A percentile compares a stretch with the other conserved stretches of the same genome.
Evolutionary conservation across 768 basidiomycete genomes (phyloP).

Genomic region (Tricholoma flavovirens): DNA sequence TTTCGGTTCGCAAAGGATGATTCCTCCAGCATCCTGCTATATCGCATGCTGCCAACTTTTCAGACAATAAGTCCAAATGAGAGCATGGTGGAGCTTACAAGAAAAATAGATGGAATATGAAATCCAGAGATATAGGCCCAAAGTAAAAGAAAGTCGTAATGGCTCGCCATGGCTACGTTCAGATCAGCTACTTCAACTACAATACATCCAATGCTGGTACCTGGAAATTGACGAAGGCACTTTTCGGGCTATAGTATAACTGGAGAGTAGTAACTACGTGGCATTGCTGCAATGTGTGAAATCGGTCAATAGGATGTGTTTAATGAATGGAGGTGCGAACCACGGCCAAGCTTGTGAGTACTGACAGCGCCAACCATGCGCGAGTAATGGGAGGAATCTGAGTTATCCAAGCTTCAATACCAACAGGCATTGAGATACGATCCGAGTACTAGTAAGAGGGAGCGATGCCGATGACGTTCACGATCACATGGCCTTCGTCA

Average conservation of each 20-base stretch:
- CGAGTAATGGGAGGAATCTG: slow-evolving; percentile 92
- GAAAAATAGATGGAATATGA: slow-evolving; percentile 97
- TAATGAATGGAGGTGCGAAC: slow-evolving; percentile 41
- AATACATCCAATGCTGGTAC: slow-evolving; percentile 29
- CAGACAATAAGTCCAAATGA: neutral
- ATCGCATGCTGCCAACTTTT: slow-evolving; percentile 72
- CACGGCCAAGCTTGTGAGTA: slow-evolving; percentile 79
- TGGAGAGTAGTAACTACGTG: slow-evolving; percentile 87
- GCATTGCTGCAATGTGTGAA: slow-evolving; percentile 64
- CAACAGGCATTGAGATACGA: slow-evolving; percentile 56
- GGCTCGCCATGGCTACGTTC: slow-evolving; percentile 73
- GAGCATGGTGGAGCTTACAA: slow-evolving; percentile 60
- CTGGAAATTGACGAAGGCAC: slow-evolving; percentile 77
- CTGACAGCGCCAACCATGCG: slow-evolving; percentile 74
- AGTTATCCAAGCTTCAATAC: slow-evolving; percentile 84
- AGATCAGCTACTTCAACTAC: neutral
- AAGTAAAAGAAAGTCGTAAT: slow-evolving; percentile 95
- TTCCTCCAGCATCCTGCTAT: slow-evolving; percentile 95
- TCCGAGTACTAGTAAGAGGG: too few relatives aligned
- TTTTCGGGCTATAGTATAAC: slow-evolving; percentile 87
- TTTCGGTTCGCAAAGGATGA: slow-evolving; percentile 86
- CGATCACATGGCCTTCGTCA: neutral
- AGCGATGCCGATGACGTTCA: too few relatives aligned
- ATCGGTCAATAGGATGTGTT: neutral
- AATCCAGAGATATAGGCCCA: slow-evolving; percentile 87